phyloP scores from a whole-genome alignment of 2,329 filamentous ascomycete genomes.

The Epichloe scottii region DNA sequence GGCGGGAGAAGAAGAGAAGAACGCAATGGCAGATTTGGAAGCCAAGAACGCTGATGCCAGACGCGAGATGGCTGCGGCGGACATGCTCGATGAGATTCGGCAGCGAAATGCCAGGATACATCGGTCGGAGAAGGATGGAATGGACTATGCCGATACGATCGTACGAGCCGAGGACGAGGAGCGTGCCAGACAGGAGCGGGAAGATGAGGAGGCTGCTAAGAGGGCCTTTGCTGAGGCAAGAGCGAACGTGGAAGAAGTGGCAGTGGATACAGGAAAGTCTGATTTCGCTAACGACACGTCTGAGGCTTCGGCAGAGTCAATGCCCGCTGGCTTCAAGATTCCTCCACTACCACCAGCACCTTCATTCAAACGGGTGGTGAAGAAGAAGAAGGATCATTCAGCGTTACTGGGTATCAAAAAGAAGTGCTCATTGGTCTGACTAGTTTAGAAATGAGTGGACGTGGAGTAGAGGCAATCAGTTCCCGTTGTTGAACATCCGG shows the following conservation, averaged over 20 bases:
- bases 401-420: conserved; percentile 78
- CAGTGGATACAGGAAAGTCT: background rate
- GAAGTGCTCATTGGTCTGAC: conserved; percentile 48
- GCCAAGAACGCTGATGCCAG: conserved; percentile 87
- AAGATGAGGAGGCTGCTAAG: conserved; percentile 72
- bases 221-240: conserved; percentile 60
- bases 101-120: conserved; percentile 83
- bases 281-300: background rate
- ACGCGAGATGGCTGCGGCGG: conserved; percentile 90
- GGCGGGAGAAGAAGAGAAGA: conserved; percentile 56
- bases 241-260: conserved; percentile 35
- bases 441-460: too few species aligned
- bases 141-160: conserved; percentile 45
- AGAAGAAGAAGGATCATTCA: conserved; percentile 76
- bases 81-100: conserved; percentile 88
- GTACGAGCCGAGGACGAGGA: conserved; percentile 45
- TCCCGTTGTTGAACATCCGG: too few species aligned
- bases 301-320: conserved; percentile 14
- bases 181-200: conserved; percentile 54
- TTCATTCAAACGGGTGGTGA: conserved; percentile 62
- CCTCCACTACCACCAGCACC: conserved; percentile 25
- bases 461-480: too few species aligned
- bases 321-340: conserved; percentile 9
- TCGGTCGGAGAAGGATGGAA: conserved; percentile 55
- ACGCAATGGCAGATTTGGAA: conserved; percentile 92